Evolutionary conservation across 495 filamentous ascomycete species (phyloP), one percentile per base, ranked within the genome.

Genomic region (Penicillium atrosanguineum): DNA sequence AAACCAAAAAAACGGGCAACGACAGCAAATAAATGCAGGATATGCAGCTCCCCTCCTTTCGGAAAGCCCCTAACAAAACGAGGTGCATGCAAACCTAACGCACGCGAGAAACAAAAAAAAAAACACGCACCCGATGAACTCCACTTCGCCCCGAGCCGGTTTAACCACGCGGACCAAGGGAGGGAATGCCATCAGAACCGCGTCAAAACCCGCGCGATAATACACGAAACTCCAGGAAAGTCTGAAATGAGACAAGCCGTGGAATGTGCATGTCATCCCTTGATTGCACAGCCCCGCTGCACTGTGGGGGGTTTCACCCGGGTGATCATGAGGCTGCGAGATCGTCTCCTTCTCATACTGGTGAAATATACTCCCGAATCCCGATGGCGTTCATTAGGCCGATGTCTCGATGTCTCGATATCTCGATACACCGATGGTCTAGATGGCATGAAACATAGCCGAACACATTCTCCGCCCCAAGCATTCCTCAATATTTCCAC

Each of bases 211-310:
- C 37, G 6, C 37, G 37, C 37, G 8, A 18, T 40, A 23, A 23
- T 23, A 2, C 2, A 23, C 31, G 0, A 34, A 5, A 14, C 11
- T 1, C n/a, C 6, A 39, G 15, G 44, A 14, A 45, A 36, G 50
- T 29, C 34, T 21, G 20, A 15, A 47, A 18, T 53, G 50, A 52
- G 52, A 46, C 45, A 50, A 29, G 1, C 21, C 42, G 23, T 56
- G 54, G 62, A 65, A 65, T 65, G 63, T 50, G 52, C 51, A 56
- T 61, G 52, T 60, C 56, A 67, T 64, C 61, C 61, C 61, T 64
- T 67, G 61, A 62, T 67, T 67, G 58, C 63, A 63, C 63, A 53
- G 63, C 63, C 63, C 60, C 62, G 42, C 50, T 53, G 49, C 45
- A 47, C 37, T 49, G 47, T 49, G 47, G 47, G 15, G 31, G 19